Percentiles rank a stretch among this genome's conserved stretches.
These are phyloP conservation scores for Lactarius hengduanensis DNA, from an alignment of 768 basidiomycete species.

Conservation along the genomic window DNA sequence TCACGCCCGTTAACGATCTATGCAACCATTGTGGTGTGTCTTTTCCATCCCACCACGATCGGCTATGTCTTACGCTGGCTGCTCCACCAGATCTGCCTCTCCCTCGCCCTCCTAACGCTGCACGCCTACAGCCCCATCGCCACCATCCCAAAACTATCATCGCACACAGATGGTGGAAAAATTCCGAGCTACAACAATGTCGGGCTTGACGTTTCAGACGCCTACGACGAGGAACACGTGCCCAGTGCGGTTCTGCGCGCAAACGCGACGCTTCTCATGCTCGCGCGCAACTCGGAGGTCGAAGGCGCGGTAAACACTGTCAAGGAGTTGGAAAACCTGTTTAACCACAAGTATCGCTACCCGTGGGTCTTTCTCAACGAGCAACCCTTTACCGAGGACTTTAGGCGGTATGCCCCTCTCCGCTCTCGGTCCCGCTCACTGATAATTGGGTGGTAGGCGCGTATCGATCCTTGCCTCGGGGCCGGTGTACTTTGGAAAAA, in stretches of 20 bases:
- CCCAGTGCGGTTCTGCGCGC: conserved; percentile 12
- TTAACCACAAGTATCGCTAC: conserved; percentile 77
- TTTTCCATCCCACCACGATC: background rate
- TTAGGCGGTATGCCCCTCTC: conserved; percentile 53
- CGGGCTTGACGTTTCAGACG: background rate
- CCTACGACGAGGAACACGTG: background rate
- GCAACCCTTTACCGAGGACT: conserved; percentile 69
- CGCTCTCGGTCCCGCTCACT: background rate
- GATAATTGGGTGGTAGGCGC: conserved; percentile 29
- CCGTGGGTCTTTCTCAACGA: conserved; percentile 93
- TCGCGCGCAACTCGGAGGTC: conserved; percentile 68
- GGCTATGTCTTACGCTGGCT: background rate
- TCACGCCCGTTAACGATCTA: background rate
- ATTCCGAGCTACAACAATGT: background rate
- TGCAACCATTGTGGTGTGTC: background rate
- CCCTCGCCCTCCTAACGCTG: background rate
- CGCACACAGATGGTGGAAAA: background rate
- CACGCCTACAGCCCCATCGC: background rate
- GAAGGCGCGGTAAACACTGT: conserved; percentile 61
- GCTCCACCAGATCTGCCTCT: conserved; percentile 2
- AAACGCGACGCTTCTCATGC: conserved; percentile 41
- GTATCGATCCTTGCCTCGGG: conserved; percentile 35
- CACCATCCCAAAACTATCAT: background rate
- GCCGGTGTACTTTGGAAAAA: conserved; percentile 42
- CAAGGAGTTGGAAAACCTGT: conserved; percentile 79